Evolutionary conservation across 164 flowering plant species (phyloP).

Genomic region (Liriodendron chinense): DNA sequence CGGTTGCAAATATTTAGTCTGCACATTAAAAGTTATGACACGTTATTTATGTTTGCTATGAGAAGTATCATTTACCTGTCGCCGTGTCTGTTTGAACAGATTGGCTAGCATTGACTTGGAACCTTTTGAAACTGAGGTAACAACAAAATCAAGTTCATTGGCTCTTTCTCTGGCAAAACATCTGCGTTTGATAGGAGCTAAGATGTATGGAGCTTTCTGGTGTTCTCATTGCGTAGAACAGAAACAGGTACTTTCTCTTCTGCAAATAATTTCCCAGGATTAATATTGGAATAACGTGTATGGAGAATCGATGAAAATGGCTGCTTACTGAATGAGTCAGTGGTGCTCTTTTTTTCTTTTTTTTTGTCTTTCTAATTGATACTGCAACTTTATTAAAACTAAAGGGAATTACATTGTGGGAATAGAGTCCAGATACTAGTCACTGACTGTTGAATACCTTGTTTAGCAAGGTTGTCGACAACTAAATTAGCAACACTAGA

Average conservation of each 20-base stretch:
- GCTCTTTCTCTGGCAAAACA: conserved; percentile 83
- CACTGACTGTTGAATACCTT: too few relatives aligned
- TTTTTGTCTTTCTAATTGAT: too few relatives aligned
- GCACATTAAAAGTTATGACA: not conserved
- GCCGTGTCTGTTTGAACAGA: conserved; percentile 31
- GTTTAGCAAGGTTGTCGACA: too few relatives aligned
- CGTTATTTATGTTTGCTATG: not conserved
- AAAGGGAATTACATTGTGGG: too few relatives aligned
- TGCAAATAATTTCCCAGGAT: not conserved
- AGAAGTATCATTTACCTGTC: not conserved
- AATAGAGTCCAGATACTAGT: too few relatives aligned
- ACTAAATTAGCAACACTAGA: too few relatives aligned
- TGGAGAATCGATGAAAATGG: not conserved
- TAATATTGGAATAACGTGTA: not conserved
- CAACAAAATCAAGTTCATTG: conserved; percentile 61
- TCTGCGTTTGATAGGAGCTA: conserved; percentile 79
- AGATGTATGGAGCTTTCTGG: conserved; percentile 99
- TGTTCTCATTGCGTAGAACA: conserved; percentile 95
- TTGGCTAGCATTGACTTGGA: conserved; percentile 46
- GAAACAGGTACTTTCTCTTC: conserved; percentile 59
- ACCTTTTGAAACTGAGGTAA: conserved; percentile 58
- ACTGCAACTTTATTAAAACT: too few relatives aligned
- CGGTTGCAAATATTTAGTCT: not conserved
- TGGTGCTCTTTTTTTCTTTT: too few relatives aligned
- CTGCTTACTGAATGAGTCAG: too few relatives aligned